Base-by-base conservation (phyloP, 202 grass and related monocot genomes). In the Brachypodium distachyon region DNA sequence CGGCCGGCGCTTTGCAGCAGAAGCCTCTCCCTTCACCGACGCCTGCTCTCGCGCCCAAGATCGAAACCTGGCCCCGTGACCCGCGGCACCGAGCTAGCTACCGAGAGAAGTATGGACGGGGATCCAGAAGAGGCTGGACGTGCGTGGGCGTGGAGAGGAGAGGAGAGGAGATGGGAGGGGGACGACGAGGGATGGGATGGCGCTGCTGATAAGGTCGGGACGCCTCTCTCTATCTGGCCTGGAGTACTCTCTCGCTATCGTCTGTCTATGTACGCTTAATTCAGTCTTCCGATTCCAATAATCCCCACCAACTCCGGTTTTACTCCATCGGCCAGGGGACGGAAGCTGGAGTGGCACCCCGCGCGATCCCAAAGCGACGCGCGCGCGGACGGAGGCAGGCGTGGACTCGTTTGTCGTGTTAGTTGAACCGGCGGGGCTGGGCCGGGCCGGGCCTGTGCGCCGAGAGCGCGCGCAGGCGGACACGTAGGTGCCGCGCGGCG, bases 101-200 rank as follows among this genome's bases (percentile, higher is more conserved):
- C 19, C 2, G 9, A 42, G 62, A 66, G 62, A 23, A 4, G 16
- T 9, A 23, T 17, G 52, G 61, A 53, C 49, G 1, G 60, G 14
- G 48, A 13, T 40, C 55, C 59, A 48, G 29, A 49, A 19, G 56
- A 52, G 60, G 25, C 22, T 12, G 67, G 74, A 59, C 63, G 44
- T 53, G 18, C 39, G 12, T 16, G 62, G 16, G 56, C 12, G 50
- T 40, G 63, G 6, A 5, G 6, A 50, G 18, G 47, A 3, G 25
- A 29, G 54, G 1, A 17, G 12, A 11, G 4, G 33, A 2, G 69
- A 28, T 23, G 14, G n/a, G 2, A 26, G 34, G 56, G 82, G 41
- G 54, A 74, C 55, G 76, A 26, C 48, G 62, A 86, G 83, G 79
- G 76, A 89, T 84, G 82, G 70, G 82, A 33, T 41, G 81, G 82